These are phyloP conservation scores for Yarrowia sp. DNA, from an alignment of 805 yeast genomes.

Conservation along the genomic window DNA sequence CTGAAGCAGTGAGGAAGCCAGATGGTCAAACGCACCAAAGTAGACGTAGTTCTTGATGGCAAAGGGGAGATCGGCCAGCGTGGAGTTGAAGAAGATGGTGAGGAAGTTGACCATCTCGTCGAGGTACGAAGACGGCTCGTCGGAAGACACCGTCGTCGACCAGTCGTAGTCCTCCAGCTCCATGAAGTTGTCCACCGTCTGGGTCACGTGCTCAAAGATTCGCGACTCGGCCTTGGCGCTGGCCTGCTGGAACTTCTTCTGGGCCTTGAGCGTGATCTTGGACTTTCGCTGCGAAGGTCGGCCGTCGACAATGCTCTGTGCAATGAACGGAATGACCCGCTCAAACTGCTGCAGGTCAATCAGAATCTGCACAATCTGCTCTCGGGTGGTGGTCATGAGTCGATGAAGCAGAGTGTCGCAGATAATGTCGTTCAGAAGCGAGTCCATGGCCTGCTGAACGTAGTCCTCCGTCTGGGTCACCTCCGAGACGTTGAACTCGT, in stretches of 20 bases:
- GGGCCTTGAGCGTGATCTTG: slow-evolving; percentile 59
- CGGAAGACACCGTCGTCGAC: slow-evolving; percentile 60
- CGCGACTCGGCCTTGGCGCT: slow-evolving; percentile 78
- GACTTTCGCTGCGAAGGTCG: slow-evolving; percentile 51
- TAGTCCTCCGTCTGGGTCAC: slow-evolving; percentile 66
- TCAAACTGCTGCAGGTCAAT: slow-evolving; percentile 88
- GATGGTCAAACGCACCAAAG: slow-evolving; percentile 83
- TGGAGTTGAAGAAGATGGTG: slow-evolving; percentile 83
- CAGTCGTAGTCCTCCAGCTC: slow-evolving; percentile 89
- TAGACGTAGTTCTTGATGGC: slow-evolving; percentile 80
- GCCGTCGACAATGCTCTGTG: slow-evolving; percentile 52
- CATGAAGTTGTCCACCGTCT: slow-evolving; percentile 76
- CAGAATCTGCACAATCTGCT: slow-evolving; percentile 85
- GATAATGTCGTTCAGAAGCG: slow-evolving; percentile 70
- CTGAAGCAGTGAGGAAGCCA: slow-evolving; percentile 72
- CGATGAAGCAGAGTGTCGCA: slow-evolving; percentile 66
- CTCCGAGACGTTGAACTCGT: slow-evolving; percentile 63
- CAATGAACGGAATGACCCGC: slow-evolving; percentile 72
- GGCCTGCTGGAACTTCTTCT: slow-evolving; percentile 62
- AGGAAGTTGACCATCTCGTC: slow-evolving; percentile 85
- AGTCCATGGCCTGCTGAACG: slow-evolving; percentile 67
- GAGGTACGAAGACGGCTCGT: slow-evolving; percentile 74
- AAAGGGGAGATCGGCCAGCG: slow-evolving; percentile 80
- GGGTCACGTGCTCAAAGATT: slow-evolving; percentile 81
- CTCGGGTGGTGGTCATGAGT: slow-evolving; percentile 77